Base-by-base conservation (phyloP, 2,329 filamentous ascomycete species). In the Apiospora koreana region DNA sequence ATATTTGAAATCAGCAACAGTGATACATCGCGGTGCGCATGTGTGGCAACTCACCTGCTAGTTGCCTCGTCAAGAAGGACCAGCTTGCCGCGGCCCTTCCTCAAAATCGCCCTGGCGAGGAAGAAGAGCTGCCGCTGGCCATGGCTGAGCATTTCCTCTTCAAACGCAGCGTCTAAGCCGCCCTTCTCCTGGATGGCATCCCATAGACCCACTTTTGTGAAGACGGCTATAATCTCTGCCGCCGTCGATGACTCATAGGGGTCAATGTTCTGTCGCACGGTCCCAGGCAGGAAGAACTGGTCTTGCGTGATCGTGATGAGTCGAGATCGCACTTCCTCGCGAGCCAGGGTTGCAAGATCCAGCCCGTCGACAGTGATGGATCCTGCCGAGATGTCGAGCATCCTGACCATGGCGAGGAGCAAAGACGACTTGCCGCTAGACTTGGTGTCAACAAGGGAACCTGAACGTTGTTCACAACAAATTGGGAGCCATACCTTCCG, bases 1-100 rank as follows among this genome's bases (percentile, higher is more conserved):
- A 10, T 35, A 25, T 25, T 31, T 5, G 70, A 25, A 43, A 46
- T 43, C 6, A 64, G 31, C 8, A 28, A 7, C 5, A 46, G 3
- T 28, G 3, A 2, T 18, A 14, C 12, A 8, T 12, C n/a, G 9
- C 10, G 21, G 5, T 10, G 23, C 8, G 5, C 25, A 31, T 54
- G 14, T 23, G 16, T 31, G 48, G 14, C 8, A 35, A 68, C 72
- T 25, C 68, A 76, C 76, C 75, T 78, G 80, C 82, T 80, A 1
- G 81, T 81, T 3, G 79, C 79, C 69, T 86, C 84, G 66, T 86
- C 84, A 7, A 86, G 72, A 2, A 87, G 77, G 1, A 87, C 75
- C 6, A 88, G 74, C 12, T 73, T 82, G 1, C 80, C 78, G 28
- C 74, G 58, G 0, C 74, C 74, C 41, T 77, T 72, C 28, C 78